These are phyloP conservation scores for Penicillium samsonianum DNA, from an alignment of 495 filamentous ascomycete species.

Conservation along the genomic window DNA sequence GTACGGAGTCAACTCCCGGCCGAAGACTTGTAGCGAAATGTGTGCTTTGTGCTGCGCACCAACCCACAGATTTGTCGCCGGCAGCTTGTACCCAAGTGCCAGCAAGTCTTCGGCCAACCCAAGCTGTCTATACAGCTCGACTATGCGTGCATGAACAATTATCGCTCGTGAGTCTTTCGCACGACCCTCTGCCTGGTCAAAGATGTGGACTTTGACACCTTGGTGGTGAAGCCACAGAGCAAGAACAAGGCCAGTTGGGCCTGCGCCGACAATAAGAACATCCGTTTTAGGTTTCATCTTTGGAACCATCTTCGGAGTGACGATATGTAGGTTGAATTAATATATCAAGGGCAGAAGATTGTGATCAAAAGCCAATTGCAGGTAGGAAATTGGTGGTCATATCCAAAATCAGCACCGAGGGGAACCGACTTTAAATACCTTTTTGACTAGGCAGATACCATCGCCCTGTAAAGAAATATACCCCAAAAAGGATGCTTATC, in stretches of 20 bases:
- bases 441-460: neutral
- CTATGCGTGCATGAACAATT: constrained; percentile 43
- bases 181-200: constrained; percentile 34
- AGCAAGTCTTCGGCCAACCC: constrained; percentile 38
- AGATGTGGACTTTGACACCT: constrained; percentile 36
- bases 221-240: constrained; percentile 42
- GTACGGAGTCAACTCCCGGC: constrained; percentile 35
- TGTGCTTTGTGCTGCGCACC: constrained; percentile 25
- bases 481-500: neutral
- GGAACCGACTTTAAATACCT: constrained; percentile 1
- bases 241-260: constrained; percentile 43
- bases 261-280: constrained; percentile 45
- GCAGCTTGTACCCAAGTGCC: constrained; percentile 33
- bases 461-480: neutral
- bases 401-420: neutral
- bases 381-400: neutral
- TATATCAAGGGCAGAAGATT: neutral
- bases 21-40: constrained; percentile 30
- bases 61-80: constrained; percentile 41
- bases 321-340: neutral
- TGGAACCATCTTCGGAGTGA: neutral
- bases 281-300: constrained; percentile 27
- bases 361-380: neutral
- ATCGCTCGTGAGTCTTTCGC: constrained; percentile 40
- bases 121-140: constrained; percentile 45